Percentiles rank a stretch among this genome's conserved stretches.
phyloP scores from a whole-genome alignment of 768 basidiomycete species.

The Galerina sulciceps region DNA sequence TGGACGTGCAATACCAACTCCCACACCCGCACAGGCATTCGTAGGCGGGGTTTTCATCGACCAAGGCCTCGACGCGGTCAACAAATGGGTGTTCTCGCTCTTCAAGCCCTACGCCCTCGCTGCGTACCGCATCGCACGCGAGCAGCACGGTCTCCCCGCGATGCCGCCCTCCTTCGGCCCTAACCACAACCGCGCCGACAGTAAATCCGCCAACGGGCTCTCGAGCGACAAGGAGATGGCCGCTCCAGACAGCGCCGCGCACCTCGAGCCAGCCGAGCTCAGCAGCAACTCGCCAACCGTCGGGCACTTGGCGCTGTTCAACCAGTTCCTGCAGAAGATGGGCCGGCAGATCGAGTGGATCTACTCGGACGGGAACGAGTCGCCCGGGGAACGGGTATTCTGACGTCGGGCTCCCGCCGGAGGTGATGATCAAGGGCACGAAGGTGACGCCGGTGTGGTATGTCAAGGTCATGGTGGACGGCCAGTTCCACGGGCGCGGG shows the following conservation, averaged over 20 bases:
- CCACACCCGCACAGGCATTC: conserved; percentile 55
- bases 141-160: conserved; percentile 68
- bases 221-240: neutral
- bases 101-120: conserved; percentile 64
- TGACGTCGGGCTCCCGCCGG: conserved; percentile 22
- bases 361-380: conserved; percentile 47
- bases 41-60: conserved; percentile 80
- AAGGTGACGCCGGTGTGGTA: conserved; percentile 80
- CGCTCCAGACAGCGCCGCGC: conserved; percentile 22
- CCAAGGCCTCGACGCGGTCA: conserved; percentile 61
- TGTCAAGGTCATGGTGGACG: conserved; percentile 66
- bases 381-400: conserved; percentile 19
- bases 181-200: neutral
- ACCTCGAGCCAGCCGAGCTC: conserved; percentile 17
- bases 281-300: conserved; percentile 30
- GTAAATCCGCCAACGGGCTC: conserved; percentile 21
- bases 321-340: conserved; percentile 70
- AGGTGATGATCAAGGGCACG: conserved; percentile 41
- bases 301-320: conserved; percentile 82
- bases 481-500: conserved; percentile 62
- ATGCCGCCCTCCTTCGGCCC: conserved; percentile 30
- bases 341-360: conserved; percentile 71
- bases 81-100: conserved; percentile 63
- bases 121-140: conserved; percentile 67
- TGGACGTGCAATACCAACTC: neutral